A percentile compares a stretch with the other conserved stretches of the same genome.
phyloP scores from a whole-genome alignment of 495 filamentous ascomycete genomes.

The Melanomma pulvis-pyrius region DNA sequence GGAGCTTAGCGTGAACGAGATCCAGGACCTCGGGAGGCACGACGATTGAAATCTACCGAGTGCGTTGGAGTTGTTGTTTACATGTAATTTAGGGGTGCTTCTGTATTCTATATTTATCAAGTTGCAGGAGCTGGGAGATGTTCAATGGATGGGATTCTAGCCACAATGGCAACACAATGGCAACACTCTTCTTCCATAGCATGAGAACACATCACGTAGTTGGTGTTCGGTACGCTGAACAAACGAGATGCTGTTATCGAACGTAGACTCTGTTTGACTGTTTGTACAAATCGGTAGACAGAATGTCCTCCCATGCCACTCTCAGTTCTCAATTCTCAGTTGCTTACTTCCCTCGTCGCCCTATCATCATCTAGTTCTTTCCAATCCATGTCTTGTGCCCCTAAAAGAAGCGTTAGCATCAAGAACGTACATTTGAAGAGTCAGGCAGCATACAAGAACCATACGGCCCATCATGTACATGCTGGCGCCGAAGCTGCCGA shows the following conservation, averaged over 20 bases:
- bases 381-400: constrained; percentile 91
- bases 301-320: constrained; percentile 9
- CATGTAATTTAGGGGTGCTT: no score
- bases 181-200: background rate
- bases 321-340: no score
- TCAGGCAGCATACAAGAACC: constrained; percentile 52
- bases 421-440: background rate
- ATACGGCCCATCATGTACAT: constrained; percentile 62
- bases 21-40: no score
- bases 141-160: no score
- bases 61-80: no score
- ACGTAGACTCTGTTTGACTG: constrained; percentile 23
- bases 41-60: no score
- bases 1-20: no score
- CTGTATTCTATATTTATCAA: no score
- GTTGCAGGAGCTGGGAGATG: no score
- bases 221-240: background rate
- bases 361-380: constrained; percentile 56
- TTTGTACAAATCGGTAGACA: constrained; percentile 34
- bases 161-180: no score
- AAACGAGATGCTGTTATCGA: constrained; percentile 15
- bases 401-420: constrained; percentile 43
- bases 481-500: constrained; percentile 60
- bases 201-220: background rate
- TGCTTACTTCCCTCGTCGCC: background rate